Evolutionary conservation across 345 rosid species (phyloP).

Genomic region (Bruguiera parviflora): DNA sequence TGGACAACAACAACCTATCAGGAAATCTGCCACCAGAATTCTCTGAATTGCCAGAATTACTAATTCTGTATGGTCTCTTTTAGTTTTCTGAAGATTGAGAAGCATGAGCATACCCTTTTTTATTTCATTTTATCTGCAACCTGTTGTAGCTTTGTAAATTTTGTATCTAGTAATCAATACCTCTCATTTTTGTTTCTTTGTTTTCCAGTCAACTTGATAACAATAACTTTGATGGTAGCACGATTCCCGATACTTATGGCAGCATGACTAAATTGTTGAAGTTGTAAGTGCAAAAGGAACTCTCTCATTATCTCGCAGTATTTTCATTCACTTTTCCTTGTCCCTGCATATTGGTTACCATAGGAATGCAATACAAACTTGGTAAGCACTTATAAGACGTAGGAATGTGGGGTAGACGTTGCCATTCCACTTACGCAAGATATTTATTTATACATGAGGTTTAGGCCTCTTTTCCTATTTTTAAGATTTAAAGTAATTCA

Average conservation of each 20-base stretch:
- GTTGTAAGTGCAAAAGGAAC: too few species aligned
- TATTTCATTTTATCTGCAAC: not conserved
- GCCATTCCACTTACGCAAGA: conserved; percentile 9
- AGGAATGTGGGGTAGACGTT: not conserved
- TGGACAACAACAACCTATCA: conserved; percentile 84
- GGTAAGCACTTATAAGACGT: not conserved
- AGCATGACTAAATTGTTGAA: too few species aligned
- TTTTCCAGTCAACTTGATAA: conserved; percentile 84
- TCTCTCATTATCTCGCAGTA: too few species aligned
- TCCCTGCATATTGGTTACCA: too few species aligned
- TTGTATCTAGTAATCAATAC: not conserved
- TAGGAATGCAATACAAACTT: conserved; percentile 5
- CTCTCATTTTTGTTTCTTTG: conserved; percentile 13
- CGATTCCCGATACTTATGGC: too few species aligned
- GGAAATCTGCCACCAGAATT: conserved; percentile 84
- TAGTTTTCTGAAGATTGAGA: too few species aligned
- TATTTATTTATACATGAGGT: not conserved
- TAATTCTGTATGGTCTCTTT: conserved; percentile 48
- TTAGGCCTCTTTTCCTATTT: too few species aligned
- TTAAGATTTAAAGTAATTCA: too few species aligned
- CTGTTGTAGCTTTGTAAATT: not conserved
- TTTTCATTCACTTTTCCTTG: too few species aligned
- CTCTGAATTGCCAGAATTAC: conserved; percentile 58
- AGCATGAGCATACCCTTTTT: too few species aligned
- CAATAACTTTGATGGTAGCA: conserved; percentile 30